Base-by-base conservation (phyloP, 2,329 filamentous ascomycete species). In the Didymosphaeria variabile region DNA sequence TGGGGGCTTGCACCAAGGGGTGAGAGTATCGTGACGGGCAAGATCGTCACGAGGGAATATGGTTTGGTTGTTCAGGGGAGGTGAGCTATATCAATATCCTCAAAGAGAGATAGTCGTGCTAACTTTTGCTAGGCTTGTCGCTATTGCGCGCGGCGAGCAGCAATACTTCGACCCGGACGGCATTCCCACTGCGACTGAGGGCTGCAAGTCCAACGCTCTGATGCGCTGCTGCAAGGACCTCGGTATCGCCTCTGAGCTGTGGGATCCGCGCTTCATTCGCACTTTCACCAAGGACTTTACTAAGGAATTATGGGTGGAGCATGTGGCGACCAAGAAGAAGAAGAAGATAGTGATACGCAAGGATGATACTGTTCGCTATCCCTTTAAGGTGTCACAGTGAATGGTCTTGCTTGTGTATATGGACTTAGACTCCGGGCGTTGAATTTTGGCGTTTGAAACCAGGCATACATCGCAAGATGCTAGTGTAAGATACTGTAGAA, bases 151-250 rank as follows among this genome's bases (percentile, higher is more conserved):
- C 67, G 95, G 95, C 75, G 95, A 98, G 80, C 94, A 97, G 83
- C 88, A 91, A 68, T 99, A 96, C 81, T 99, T 98, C 81, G 88
- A 87, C 69, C 87, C 92, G 36, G 94, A 97, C 69, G 91, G 91
- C 58, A 93, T 99, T 65, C 93, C 95, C 29, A 97, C 94, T 1
- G 94, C 95, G 9, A 94, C 94, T 62, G 95, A 99, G 81, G 95
- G 95, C 56, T 97, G 93, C 85, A 97, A 97, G 81, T 97, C 93
- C 65, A 99, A 99, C 77, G 95, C 95, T 13, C 85, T 99, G 68
- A 96, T 98, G 89, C 91, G 95, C 60, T 98, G 94, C 86, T 98
- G 95, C 84, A 99, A 99, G 83, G 95, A 99, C 79, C 82, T 99
- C 34, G 95, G 95, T 38, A 91, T 99, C 67, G 95, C 93, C 1